Conservation (phyloP, 2,329 filamentous ascomycete genomes). For the Monilinia fructigena region DNA sequence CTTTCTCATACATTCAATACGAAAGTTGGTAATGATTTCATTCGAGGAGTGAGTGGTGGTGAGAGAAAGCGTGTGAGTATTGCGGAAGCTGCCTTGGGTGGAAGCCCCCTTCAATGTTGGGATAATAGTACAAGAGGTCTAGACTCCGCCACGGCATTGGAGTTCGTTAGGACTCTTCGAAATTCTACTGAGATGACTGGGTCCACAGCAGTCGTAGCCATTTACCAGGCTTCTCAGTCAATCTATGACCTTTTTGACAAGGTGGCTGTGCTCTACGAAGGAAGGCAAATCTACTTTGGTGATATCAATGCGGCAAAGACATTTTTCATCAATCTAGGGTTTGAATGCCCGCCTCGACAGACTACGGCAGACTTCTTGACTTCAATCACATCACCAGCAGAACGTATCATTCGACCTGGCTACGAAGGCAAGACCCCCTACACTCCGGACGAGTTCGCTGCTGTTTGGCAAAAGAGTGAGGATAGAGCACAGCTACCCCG, state of each 20-base stretch:
- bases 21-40: constrained; percentile 71
- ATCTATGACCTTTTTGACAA: constrained; percentile 67
- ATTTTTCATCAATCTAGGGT: constrained; percentile 72
- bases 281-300: constrained; percentile 72
- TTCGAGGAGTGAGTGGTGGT: constrained; percentile 69
- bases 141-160: constrained; percentile 70
- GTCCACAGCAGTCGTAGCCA: constrained; percentile 63
- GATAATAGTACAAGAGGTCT: constrained; percentile 73
- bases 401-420: constrained; percentile 54
- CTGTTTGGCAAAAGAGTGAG: constrained; percentile 50
- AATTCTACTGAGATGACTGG: constrained; percentile 62
- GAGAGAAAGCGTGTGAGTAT: constrained; percentile 80
- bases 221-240: constrained; percentile 69
- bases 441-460: constrained; percentile 55
- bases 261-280: constrained; percentile 64
- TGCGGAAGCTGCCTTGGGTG: constrained; percentile 65
- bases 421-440: constrained; percentile 57
- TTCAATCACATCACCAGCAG: constrained; percentile 64
- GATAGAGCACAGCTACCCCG: constrained; percentile 45
- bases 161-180: constrained; percentile 68
- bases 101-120: constrained; percentile 69
- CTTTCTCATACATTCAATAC: constrained; percentile 71
- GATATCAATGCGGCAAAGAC: constrained; percentile 59
- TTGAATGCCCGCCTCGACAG: constrained; percentile 63
- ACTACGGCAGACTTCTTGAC: constrained; percentile 67